Evolutionary conservation across 257 asterid genomes (phyloP).

Genomic region (Nicotiana paniculata): DNA sequence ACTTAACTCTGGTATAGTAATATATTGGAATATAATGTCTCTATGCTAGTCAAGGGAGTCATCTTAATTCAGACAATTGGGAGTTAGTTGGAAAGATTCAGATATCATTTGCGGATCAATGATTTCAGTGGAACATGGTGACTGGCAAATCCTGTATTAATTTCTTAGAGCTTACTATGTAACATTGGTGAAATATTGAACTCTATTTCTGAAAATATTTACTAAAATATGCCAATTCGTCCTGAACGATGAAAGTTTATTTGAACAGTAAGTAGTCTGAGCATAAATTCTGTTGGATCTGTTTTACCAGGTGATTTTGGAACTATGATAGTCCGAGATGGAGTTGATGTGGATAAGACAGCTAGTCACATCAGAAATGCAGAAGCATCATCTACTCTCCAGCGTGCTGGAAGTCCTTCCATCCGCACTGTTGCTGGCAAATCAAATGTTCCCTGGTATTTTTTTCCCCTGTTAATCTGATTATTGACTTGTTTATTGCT

Average conservation of each 20-base stretch:
- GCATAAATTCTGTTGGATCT: neutral
- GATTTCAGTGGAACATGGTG: neutral
- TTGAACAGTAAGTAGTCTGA: neutral
- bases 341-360: constrained; percentile 35
- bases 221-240: neutral
- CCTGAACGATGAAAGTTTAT: neutral
- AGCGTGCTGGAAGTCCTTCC: constrained; percentile 36
- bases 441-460: constrained; percentile 48
- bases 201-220: neutral
- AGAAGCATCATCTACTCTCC: constrained; percentile 38
- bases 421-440: constrained; percentile 35
- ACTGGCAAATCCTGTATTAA: neutral
- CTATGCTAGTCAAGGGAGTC: neutral
- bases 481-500: neutral
- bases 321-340: constrained; percentile 66
- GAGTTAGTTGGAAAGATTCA: neutral
- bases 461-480: constrained; percentile 1
- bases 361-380: constrained; percentile 30
- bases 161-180: neutral
- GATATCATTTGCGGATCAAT: neutral
- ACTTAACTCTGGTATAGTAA: neutral
- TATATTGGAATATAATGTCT: neutral
- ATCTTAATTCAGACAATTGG: neutral
- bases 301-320: constrained; percentile 75
- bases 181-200: neutral